Evolutionary conservation across 129 eudicot species (phyloP).

Genomic region (Flaveria robusta): DNA sequence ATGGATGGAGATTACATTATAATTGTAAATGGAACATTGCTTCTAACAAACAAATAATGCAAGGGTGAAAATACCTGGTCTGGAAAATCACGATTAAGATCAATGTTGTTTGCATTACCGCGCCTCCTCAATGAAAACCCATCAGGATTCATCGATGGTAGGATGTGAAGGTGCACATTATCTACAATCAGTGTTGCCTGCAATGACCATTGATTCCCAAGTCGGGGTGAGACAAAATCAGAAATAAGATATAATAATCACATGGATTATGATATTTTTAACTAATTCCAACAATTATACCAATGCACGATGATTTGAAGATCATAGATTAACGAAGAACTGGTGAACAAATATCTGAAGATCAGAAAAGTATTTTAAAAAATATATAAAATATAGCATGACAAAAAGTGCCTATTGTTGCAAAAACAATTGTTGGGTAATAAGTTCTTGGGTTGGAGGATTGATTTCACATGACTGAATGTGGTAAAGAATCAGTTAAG

Average conservation of each 20-base stretch:
- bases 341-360: constrained; percentile 1
- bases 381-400: not conserved
- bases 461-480: not conserved
- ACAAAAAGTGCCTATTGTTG: not conserved
- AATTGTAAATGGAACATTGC: not conserved
- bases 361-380: not conserved
- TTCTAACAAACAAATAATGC: not conserved
- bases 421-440: not conserved
- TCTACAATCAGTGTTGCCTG: constrained; percentile 90
- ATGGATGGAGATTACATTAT: not conserved
- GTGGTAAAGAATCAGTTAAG: not conserved
- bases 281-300: constrained; percentile 1
- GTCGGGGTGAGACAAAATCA: constrained; percentile 23
- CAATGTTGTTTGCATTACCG: constrained; percentile 81
- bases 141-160: constrained; percentile 97
- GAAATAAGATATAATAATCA: constrained; percentile 15
- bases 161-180: constrained; percentile 86
- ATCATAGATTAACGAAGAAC: constrained; percentile 6
- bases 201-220: constrained; percentile 25
- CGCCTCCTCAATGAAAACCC: constrained; percentile 76
- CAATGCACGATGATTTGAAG: constrained; percentile 3
- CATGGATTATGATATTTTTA: constrained; percentile 7
- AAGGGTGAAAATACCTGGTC: constrained; percentile 71
- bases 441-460: not conserved
- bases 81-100: constrained; percentile 96